Evolutionary conservation across 768 basidiomycete species (phyloP).

Genomic region (Mycena indigotica): DNA sequence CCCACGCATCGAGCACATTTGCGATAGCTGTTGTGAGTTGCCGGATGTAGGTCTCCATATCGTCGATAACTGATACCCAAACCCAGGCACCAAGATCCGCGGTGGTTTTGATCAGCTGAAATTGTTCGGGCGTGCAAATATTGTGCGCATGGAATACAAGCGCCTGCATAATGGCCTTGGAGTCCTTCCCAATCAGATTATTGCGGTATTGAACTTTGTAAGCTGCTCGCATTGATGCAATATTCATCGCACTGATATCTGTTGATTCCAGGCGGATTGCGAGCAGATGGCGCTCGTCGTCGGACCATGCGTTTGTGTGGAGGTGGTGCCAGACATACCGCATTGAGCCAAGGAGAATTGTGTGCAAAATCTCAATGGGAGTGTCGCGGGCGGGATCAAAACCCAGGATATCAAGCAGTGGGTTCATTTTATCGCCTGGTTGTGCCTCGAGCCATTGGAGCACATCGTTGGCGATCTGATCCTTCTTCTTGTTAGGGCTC

Average conservation of each 20-base stretch:
- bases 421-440: slow-evolving; percentile 13
- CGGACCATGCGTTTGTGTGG: slow-evolving; percentile 25
- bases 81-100: slow-evolving; percentile 19
- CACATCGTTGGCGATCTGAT: slow-evolving; percentile 2
- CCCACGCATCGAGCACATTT: slow-evolving; percentile 41
- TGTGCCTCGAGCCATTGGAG: neutral
- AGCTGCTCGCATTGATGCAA: slow-evolving; percentile 12
- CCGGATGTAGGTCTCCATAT: slow-evolving; percentile 27
- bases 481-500: neutral
- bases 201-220: slow-evolving; percentile 21
- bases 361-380: slow-evolving; percentile 40
- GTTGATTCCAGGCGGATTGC: slow-evolving; percentile 31
- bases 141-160: slow-evolving; percentile 13
- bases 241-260: slow-evolving; percentile 21
- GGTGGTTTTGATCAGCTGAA: slow-evolving; percentile 15
- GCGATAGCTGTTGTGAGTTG: slow-evolving; percentile 33
- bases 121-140: slow-evolving; percentile 1
- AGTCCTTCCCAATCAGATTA: slow-evolving; percentile 26
- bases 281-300: slow-evolving; percentile 23
- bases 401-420: slow-evolving; percentile 6
- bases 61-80: slow-evolving; percentile 22
- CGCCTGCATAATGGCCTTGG: slow-evolving; percentile 27
- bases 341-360: slow-evolving; percentile 36
- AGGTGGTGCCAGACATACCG: slow-evolving; percentile 42
- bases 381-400: slow-evolving; percentile 31